Conservation (phyloP, 192 early-diverging fungal species). For the Backusella psychrophila region DNA sequence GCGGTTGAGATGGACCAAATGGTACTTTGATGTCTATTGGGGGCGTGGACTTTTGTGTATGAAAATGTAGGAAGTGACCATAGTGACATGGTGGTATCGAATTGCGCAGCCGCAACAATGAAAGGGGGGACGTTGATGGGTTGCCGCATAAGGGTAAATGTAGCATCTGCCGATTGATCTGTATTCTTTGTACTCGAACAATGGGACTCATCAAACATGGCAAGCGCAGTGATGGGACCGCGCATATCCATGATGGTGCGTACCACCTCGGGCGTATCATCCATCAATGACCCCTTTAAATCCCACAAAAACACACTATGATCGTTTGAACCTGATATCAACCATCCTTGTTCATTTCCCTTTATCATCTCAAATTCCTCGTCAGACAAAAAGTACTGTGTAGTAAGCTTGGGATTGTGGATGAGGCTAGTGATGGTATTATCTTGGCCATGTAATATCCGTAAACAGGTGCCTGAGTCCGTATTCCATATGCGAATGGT, state of each 20-base stretch:
- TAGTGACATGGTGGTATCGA: not conserved
- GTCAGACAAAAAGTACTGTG: not conserved
- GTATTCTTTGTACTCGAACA: not conserved
- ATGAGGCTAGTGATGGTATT: conserved; percentile 8
- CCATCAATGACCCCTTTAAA: not conserved
- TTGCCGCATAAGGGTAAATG: not conserved
- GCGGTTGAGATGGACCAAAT: conserved; percentile 17
- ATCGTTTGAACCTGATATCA: conserved; percentile 16
- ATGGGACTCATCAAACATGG: conserved; percentile 7
- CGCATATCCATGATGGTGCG: conserved; percentile 8
- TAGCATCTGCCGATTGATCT: not conserved
- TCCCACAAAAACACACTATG: conserved; percentile 18
- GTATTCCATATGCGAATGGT: conserved; percentile 17
- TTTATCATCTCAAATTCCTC: not conserved
- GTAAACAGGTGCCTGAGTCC: not conserved
- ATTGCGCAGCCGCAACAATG: not conserved
- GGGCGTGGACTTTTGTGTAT: conserved; percentile 13
- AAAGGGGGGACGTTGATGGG: conserved; percentile 15
- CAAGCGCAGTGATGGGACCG: conserved; percentile 10
- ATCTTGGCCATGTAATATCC: conserved; percentile 11
- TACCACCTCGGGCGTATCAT: not conserved
- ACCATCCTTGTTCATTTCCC: conserved; percentile 1
- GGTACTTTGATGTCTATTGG: conserved; percentile 9
- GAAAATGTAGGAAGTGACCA: conserved; percentile 10
- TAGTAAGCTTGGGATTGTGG: not conserved